Conservation (phyloP, 2,329 filamentous ascomycete genomes). For the Verticillium isaacii region DNA sequence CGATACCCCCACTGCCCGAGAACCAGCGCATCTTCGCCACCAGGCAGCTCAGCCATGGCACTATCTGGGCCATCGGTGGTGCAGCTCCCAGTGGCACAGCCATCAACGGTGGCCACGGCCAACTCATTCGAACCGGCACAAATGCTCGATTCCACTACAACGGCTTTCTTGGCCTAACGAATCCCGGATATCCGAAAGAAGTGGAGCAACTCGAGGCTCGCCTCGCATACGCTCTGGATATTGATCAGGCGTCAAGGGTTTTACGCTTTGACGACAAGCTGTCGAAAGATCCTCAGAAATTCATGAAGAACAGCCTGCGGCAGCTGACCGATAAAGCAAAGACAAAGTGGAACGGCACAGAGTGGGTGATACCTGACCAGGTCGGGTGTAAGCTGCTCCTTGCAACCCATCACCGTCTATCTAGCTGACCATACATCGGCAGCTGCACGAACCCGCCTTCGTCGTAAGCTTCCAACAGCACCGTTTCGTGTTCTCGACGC, state of each 20-base stretch:
- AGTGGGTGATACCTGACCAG: conserved; percentile 26
- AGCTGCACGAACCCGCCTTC: neutral
- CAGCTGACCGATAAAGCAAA: conserved; percentile 14
- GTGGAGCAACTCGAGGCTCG: conserved; percentile 66
- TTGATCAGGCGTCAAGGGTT: conserved; percentile 65
- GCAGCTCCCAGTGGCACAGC: conserved; percentile 50
- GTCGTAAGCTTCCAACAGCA: conserved; percentile 52
- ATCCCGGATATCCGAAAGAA: conserved; percentile 34
- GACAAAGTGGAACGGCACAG: conserved; percentile 36
- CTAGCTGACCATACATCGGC: neutral
- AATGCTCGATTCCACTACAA: conserved; percentile 63
- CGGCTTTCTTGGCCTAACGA: conserved; percentile 34
- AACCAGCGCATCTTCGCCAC: conserved; percentile 16
- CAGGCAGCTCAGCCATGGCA: conserved; percentile 58
- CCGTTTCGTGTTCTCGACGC: conserved; percentile 88
- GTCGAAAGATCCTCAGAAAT: conserved; percentile 9
- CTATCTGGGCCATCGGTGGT: conserved; percentile 77
- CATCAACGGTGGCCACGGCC: conserved; percentile 59
- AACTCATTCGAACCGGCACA: conserved; percentile 63
- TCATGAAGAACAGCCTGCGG: conserved; percentile 1
- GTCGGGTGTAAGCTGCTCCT: neutral
- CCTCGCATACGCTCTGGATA: conserved; percentile 74
- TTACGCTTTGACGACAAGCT: conserved; percentile 46
- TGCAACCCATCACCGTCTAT: neutral
- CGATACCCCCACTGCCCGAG: conserved; percentile 16